Percentiles rank a stretch among this genome's conserved stretches.
phyloP scores from a whole-genome alignment of 2,329 filamentous ascomycete species.

The Colletotrichum tropicicola region DNA sequence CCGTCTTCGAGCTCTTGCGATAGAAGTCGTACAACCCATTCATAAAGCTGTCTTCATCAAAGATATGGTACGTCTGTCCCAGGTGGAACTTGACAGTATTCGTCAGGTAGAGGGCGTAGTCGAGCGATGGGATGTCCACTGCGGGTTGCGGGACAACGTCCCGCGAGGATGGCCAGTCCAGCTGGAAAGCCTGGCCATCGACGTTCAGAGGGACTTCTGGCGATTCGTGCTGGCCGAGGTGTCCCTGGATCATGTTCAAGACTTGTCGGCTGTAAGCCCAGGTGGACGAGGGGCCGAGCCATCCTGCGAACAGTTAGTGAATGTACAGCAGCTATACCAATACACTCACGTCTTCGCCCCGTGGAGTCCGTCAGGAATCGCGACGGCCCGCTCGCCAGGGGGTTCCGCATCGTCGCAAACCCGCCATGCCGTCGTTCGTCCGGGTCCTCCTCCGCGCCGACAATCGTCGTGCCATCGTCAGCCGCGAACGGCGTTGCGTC shows the following conservation, averaged over 20 bases:
- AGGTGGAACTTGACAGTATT: constrained; percentile 66
- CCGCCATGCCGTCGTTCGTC: background rate
- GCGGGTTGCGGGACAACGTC: background rate
- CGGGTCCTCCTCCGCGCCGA: background rate
- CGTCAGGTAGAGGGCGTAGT: constrained; percentile 57
- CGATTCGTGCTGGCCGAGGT: constrained; percentile 36
- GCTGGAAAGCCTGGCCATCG: background rate
- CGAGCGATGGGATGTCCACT: background rate
- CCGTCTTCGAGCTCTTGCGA: constrained; percentile 14
- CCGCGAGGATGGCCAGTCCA: constrained; percentile 3
- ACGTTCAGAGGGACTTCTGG: constrained; percentile 16
- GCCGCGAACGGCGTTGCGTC: background rate
- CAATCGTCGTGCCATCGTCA: constrained; percentile 4
- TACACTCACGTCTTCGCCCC: constrained; percentile 3
- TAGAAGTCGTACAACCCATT: constrained; percentile 38
- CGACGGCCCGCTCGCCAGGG: constrained; percentile 3
- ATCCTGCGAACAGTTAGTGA: background rate
- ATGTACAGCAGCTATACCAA: background rate
- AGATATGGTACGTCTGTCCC: constrained; percentile 61
- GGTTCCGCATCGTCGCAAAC: background rate
- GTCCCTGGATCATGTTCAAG: constrained; percentile 13
- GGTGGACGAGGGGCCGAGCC: constrained; percentile 18
- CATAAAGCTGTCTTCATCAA: constrained; percentile 63
- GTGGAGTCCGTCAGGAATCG: constrained; percentile 14
- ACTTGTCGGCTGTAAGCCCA: constrained; percentile 27